A percentile compares a stretch with the other conserved stretches of the same genome.
Evolutionary conservation across 371 early-diverging fungal species (phyloP).

Genomic region (Smittium culicis): DNA sequence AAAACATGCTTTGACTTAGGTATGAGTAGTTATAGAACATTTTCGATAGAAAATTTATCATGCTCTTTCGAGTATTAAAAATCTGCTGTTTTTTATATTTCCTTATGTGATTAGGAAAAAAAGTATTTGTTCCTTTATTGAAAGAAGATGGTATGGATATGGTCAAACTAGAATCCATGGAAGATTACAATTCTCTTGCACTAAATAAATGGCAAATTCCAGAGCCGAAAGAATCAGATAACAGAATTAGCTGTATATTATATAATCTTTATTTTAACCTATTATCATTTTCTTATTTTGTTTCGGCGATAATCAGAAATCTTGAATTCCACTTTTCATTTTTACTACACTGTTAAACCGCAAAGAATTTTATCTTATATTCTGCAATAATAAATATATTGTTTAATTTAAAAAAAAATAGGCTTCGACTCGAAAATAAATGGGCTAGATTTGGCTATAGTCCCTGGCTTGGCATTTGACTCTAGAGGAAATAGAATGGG

Average conservation of each 20-base stretch:
- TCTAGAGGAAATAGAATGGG: conserved; percentile 33
- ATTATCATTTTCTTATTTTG: too few species aligned
- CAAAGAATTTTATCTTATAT: too few species aligned
- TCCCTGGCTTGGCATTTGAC: conserved; percentile 42
- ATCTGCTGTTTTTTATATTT: not conserved
- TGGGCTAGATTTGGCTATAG: conserved; percentile 21
- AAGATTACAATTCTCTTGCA: conserved; percentile 25
- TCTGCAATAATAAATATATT: too few species aligned
- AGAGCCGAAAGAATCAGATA: conserved; percentile 26
- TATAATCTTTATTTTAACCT: not conserved
- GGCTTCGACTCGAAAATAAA: conserved; percentile 12
- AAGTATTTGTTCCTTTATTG: conserved; percentile 34
- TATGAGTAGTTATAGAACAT: conserved; percentile 17
- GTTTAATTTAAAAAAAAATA: too few species aligned
- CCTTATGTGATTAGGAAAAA: conserved; percentile 5
- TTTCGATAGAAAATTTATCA: not conserved
- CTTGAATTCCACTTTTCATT: too few species aligned
- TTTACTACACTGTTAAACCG: too few species aligned
- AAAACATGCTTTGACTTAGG: conserved; percentile 19
- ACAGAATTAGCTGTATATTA: conserved; percentile 13
- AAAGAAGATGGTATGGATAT: conserved; percentile 32
- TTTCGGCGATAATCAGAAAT: too few species aligned
- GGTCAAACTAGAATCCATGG: conserved; percentile 26
- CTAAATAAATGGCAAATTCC: conserved; percentile 41
- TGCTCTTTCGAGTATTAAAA: not conserved